These are phyloP conservation scores for Penicillium sp. DNA, from an alignment of 2,329 filamentous ascomycete genomes.

Conservation along the genomic window DNA sequence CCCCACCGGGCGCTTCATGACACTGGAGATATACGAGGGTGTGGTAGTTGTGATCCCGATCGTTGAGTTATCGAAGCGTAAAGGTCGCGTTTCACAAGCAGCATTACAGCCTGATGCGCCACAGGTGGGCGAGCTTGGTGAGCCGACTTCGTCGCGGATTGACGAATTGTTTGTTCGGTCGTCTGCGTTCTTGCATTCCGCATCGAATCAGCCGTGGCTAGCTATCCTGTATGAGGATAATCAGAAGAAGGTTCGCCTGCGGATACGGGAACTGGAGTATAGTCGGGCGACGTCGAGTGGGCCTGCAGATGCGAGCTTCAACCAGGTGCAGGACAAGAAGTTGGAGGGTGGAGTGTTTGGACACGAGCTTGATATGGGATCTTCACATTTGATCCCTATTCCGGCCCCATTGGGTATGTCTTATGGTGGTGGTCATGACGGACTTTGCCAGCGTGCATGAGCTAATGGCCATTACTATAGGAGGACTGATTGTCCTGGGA, in stretches of 20 bases:
- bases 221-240: conserved; percentile 67
- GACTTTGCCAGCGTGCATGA: conserved; percentile 42
- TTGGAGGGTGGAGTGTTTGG: conserved; percentile 37
- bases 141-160: conserved; percentile 62
- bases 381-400: conserved; percentile 62
- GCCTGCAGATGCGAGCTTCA: conserved; percentile 55
- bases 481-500: conserved; percentile 72
- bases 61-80: conserved; percentile 53
- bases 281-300: conserved; percentile 45
- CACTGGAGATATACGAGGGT: conserved; percentile 67
- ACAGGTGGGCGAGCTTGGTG: conserved; percentile 58
- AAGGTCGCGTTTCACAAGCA: conserved; percentile 26
- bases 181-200: conserved; percentile 63
- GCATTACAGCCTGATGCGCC: conserved; percentile 27
- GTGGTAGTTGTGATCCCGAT: conserved; percentile 65
- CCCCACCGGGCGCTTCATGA: conserved; percentile 69
- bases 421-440: neutral
- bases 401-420: conserved; percentile 54
- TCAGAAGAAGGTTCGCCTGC: conserved; percentile 55
- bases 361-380: conserved; percentile 58
- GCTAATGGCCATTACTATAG: conserved; percentile 49
- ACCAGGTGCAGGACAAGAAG: conserved; percentile 46
- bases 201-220: conserved; percentile 56
- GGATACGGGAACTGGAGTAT: conserved; percentile 56
- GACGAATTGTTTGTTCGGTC: conserved; percentile 67